phyloP scores from a whole-genome alignment of 179 eudicot genomes.

The Vitellaria paradoxa region DNA sequence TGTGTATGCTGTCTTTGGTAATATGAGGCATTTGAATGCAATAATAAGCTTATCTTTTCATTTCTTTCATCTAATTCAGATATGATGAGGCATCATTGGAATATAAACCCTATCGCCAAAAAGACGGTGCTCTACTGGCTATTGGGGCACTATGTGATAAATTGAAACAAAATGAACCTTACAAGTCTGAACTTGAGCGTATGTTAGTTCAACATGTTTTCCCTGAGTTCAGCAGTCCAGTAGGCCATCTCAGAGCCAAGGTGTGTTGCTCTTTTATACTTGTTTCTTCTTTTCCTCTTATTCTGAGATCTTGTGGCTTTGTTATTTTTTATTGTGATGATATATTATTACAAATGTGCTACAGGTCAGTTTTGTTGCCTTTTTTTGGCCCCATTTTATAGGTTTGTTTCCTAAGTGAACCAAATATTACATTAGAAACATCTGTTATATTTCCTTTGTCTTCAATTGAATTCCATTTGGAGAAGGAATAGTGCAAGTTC shows the following conservation, averaged over 20 bases:
- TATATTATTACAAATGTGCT: not conserved
- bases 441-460: not conserved
- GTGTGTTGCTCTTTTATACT: constrained; percentile 32
- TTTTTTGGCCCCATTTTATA: not conserved
- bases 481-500: not conserved
- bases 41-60: not conserved
- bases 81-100: constrained; percentile 70
- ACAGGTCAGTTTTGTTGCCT: not conserved
- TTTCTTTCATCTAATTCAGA: constrained; percentile 33
- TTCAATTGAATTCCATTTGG: not conserved
- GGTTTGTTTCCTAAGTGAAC: not conserved
- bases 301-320: not conserved
- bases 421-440: not conserved
- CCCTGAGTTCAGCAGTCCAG: constrained; percentile 92
- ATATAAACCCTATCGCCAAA: constrained; percentile 82
- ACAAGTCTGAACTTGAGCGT: constrained; percentile 88
- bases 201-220: constrained; percentile 97
- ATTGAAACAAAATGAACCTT: constrained; percentile 86
- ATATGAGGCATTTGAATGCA: not conserved
- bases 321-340: not conserved
- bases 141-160: constrained; percentile 96
- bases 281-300: constrained; percentile 8
- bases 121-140: constrained; percentile 99
- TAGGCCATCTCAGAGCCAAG: constrained; percentile 97
- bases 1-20: not conserved